phyloP scores from a whole-genome alignment of 768 basidiomycete species.

The Pisolithus albus region DNA sequence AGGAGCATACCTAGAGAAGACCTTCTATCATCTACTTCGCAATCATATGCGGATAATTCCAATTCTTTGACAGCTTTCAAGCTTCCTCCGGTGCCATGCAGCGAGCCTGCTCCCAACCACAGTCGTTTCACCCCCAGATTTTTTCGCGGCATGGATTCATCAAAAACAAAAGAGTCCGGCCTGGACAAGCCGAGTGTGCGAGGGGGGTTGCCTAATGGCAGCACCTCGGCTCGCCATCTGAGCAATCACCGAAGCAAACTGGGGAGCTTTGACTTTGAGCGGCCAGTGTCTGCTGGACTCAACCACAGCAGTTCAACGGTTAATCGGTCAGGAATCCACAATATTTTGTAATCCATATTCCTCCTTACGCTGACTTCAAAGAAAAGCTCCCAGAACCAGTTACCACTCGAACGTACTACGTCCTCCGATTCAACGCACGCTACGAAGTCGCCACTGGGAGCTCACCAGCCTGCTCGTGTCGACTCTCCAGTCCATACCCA shows the following conservation, averaged over 20 bases:
- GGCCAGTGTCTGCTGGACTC: conserved; percentile 40
- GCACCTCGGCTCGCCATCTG: conserved; percentile 20
- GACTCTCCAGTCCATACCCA: conserved; percentile 19
- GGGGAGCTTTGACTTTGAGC: conserved; percentile 73
- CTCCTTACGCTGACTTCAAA: neutral
- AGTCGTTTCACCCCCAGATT: conserved; percentile 28
- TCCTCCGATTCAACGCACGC: conserved; percentile 22
- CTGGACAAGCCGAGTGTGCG: conserved; percentile 23
- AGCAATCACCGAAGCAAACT: conserved; percentile 47
- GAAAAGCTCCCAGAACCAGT: conserved; percentile 8
- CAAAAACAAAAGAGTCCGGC: conserved; percentile 14
- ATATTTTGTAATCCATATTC: conserved; percentile 4
- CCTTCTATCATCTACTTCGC: conserved; percentile 15
- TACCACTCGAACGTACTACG: conserved; percentile 19
- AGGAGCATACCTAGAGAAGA: conserved; percentile 19
- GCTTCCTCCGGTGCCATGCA: neutral
- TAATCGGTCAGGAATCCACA: conserved; percentile 10
- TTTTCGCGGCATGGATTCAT: conserved; percentile 19
- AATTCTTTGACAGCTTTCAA: neutral
- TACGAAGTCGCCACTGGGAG: conserved; percentile 6
- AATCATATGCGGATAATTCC: neutral
- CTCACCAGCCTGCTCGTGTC: conserved; percentile 8
- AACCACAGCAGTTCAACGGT: conserved; percentile 25
- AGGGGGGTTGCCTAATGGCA: conserved; percentile 10
- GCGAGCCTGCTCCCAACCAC: conserved; percentile 7